phyloP scores from a whole-genome alignment of 2,329 filamentous ascomycete species.

The Coleophoma cylindrospora region DNA sequence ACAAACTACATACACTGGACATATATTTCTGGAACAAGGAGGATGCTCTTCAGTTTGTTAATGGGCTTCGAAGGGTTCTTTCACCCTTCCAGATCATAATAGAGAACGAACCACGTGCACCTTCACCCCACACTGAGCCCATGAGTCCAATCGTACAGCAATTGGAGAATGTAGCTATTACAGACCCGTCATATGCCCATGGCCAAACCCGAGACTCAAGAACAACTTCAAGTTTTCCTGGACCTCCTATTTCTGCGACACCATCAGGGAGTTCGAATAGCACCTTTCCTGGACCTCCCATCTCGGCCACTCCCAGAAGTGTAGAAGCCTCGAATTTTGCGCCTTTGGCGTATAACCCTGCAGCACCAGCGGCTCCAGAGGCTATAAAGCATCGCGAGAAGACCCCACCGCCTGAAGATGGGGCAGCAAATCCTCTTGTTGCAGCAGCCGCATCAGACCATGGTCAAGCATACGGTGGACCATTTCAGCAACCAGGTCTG shows the following conservation, averaged over 20 bases:
- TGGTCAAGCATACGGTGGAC: slow-evolving; percentile 46
- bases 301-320: slow-evolving; percentile 29
- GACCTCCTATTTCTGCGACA: background rate
- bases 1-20: slow-evolving; percentile 70
- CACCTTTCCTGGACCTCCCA: slow-evolving; percentile 21
- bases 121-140: slow-evolving; percentile 37
- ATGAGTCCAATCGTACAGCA: slow-evolving; percentile 70
- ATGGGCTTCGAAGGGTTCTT: slow-evolving; percentile 60
- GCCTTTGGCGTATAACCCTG: slow-evolving; percentile 74
- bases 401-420: slow-evolving; percentile 70
- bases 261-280: background rate
- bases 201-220: slow-evolving; percentile 21
- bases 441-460: slow-evolving; percentile 54
- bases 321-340: slow-evolving; percentile 41
- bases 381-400: slow-evolving; percentile 69
- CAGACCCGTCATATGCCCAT: slow-evolving; percentile 44
- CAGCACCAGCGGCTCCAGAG: slow-evolving; percentile 71
- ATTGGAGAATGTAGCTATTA: slow-evolving; percentile 66
- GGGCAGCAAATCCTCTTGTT: slow-evolving; percentile 50
- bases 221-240: slow-evolving; percentile 10
- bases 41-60: slow-evolving; percentile 67
- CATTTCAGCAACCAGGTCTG: slow-evolving; percentile 20
- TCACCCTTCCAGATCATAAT: slow-evolving; percentile 56
- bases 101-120: slow-evolving; percentile 56
- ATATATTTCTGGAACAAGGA: slow-evolving; percentile 75